Percentiles rank a stretch among this genome's conserved stretches.
Conservation (phyloP, 129 eudicot genomes). For the Saussurea involucrata region DNA sequence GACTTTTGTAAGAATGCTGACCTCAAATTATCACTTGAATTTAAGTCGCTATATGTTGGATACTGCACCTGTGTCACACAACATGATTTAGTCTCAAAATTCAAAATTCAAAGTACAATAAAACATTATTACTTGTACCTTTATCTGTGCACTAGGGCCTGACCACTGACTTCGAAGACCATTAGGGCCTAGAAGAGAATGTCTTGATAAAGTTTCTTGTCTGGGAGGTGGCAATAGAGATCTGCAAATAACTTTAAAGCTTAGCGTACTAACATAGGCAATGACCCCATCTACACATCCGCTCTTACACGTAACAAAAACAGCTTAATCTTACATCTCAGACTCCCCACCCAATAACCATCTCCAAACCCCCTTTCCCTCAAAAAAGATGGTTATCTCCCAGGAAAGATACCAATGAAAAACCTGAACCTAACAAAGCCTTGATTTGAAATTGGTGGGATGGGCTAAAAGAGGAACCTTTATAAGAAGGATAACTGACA, state of each 20-base stretch:
- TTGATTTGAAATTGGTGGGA: background rate
- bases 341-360: background rate
- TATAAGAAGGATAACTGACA: background rate
- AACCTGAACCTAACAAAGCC: background rate
- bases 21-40: slow-evolving; percentile 60
- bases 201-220: slow-evolving; percentile 94
- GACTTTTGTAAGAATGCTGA: slow-evolving; percentile 18
- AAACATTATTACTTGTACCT: slow-evolving; percentile 41
- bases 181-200: slow-evolving; percentile 84
- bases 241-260: slow-evolving; percentile 35
- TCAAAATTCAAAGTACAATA: slow-evolving; percentile 11
- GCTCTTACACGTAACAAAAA: background rate
- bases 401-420: background rate
- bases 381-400: background rate
- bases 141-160: slow-evolving; percentile 63
- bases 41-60: slow-evolving; percentile 59
- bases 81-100: background rate
- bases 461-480: background rate
- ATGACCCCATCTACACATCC: background rate
- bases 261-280: background rate
- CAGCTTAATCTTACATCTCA: background rate
- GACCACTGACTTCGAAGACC: slow-evolving; percentile 82
- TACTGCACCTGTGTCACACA: slow-evolving; percentile 62
- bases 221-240: slow-evolving; percentile 80
- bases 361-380: background rate